Conservation (phyloP, 352 stramenopile genomes). For the Globisporangium okanoganense region DNA sequence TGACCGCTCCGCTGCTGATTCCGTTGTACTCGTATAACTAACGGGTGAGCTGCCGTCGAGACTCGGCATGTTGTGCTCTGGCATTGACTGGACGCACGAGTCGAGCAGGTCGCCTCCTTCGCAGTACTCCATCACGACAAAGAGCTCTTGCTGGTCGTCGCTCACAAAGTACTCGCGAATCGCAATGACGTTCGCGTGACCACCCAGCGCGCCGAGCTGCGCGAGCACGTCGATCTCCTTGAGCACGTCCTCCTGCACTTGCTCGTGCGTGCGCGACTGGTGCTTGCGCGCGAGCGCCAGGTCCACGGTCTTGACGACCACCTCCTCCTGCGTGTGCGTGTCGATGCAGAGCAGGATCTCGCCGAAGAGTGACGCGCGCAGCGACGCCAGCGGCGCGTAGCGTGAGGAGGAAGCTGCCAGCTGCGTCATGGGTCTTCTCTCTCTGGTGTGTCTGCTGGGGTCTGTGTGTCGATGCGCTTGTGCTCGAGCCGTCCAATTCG, state of each 20-base stretch:
- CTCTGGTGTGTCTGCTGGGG: background rate
- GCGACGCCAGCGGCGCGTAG: constrained; percentile 40
- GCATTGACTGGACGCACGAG: constrained; percentile 27
- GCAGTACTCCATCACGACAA: constrained; percentile 80
- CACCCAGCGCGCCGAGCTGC: constrained; percentile 42
- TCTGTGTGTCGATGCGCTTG: background rate
- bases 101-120: constrained; percentile 71
- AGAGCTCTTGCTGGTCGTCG: constrained; percentile 37
- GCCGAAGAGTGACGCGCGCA: constrained; percentile 63
- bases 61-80: background rate
- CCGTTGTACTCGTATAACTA: constrained; percentile 9
- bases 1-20: constrained; percentile 2
- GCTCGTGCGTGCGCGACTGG: constrained; percentile 40
- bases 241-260: constrained; percentile 66
- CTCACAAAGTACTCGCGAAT: constrained; percentile 68
- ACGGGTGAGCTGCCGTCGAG: constrained; percentile 5
- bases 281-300: constrained; percentile 50
- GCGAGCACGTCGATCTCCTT: constrained; percentile 66
- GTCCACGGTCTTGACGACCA: constrained; percentile 74
- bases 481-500: background rate
- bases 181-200: constrained; percentile 69
- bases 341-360: constrained; percentile 67
- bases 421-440: background rate
- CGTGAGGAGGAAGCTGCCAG: constrained; percentile 16
- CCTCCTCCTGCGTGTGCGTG: constrained; percentile 42